Evolutionary conservation across 495 filamentous ascomycete genomes (phyloP).

Genomic region (Xylaria palmicola): DNA sequence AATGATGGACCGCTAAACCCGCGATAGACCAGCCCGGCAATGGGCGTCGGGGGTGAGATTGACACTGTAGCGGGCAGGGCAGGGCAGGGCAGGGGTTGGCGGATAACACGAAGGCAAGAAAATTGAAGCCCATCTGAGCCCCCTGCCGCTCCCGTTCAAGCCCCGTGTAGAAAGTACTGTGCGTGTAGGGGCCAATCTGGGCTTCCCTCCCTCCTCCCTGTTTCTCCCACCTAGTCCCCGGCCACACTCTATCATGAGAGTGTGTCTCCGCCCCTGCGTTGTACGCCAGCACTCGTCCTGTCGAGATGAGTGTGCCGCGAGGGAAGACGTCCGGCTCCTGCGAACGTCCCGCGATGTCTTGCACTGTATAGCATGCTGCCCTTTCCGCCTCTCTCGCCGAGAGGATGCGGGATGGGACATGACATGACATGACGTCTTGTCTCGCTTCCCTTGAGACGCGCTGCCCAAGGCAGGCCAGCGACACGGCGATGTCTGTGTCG

Average conservation of each 20-base stretch:
- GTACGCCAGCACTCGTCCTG: no score
- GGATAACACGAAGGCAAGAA: slow-evolving; percentile 11
- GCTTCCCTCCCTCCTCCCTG: slow-evolving; percentile 14
- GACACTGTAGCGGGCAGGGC: slow-evolving; percentile 14
- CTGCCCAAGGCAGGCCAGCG: not conserved
- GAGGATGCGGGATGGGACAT: slow-evolving; percentile 7
- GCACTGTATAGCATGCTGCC: slow-evolving; percentile 1
- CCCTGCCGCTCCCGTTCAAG: slow-evolving; percentile 14
- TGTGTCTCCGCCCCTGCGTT: slow-evolving; percentile 5
- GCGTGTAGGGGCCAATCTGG: slow-evolving; percentile 17
- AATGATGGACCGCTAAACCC: slow-evolving; percentile 14
- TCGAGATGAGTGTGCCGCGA: not conserved
- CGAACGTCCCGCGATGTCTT: slow-evolving; percentile 14
- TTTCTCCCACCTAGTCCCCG: slow-evolving; percentile 12
- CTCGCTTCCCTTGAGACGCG: not conserved
- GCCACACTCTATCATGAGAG: not conserved
- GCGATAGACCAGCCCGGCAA: not conserved
- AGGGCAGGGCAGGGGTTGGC: no score
- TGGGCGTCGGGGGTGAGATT: not conserved
- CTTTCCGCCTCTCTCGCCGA: not conserved
- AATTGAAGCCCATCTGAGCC: slow-evolving; percentile 10
- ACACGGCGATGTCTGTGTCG: not conserved
- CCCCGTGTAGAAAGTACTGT: slow-evolving; percentile 19
- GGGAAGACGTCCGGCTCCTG: not conserved
- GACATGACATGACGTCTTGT: slow-evolving; percentile 17